Conservation (phyloP, 2,329 filamentous ascomycete genomes). For the Thermoascus crustaceus region DNA sequence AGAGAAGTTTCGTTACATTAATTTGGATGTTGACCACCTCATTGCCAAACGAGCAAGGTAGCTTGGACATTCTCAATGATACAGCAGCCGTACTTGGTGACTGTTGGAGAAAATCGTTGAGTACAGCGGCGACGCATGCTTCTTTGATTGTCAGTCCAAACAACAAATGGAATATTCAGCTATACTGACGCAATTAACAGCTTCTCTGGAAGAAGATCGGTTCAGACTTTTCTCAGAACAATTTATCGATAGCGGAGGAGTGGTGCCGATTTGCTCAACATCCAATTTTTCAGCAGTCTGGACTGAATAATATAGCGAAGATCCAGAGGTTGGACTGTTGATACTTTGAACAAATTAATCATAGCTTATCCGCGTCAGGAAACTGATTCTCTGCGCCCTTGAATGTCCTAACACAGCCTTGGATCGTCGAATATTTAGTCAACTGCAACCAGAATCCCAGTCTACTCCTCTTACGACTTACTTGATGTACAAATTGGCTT, state of each 20-base stretch:
- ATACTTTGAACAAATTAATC: background rate
- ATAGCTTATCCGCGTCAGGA: constrained; percentile 44
- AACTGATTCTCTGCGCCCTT: constrained; percentile 62
- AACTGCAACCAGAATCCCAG: constrained; percentile 51
- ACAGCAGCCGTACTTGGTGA: constrained; percentile 30
- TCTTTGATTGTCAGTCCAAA: constrained; percentile 30
- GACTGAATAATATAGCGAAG: constrained; percentile 59
- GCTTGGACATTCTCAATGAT: constrained; percentile 21
- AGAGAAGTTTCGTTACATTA: constrained; percentile 59
- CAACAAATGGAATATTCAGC: background rate
- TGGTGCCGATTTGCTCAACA: constrained; percentile 70
- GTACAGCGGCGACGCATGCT: constrained; percentile 50
- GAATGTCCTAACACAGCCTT: constrained; percentile 46
- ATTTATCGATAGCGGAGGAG: constrained; percentile 48
- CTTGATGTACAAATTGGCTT: constrained; percentile 64
- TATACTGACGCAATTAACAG: constrained; percentile 34
- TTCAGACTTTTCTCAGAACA: constrained; percentile 43
- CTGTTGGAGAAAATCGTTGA: constrained; percentile 42
- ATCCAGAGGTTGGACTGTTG: constrained; percentile 49
- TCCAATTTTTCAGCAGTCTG: constrained; percentile 56
- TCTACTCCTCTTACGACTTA: constrained; percentile 61
- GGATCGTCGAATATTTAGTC: constrained; percentile 49
- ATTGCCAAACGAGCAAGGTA: constrained; percentile 29
- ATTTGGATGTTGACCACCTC: constrained; percentile 54
- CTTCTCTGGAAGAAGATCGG: constrained; percentile 78